Conservation (phyloP, 192 early-diverging fungal species). For the Piromyces sp. region DNA sequence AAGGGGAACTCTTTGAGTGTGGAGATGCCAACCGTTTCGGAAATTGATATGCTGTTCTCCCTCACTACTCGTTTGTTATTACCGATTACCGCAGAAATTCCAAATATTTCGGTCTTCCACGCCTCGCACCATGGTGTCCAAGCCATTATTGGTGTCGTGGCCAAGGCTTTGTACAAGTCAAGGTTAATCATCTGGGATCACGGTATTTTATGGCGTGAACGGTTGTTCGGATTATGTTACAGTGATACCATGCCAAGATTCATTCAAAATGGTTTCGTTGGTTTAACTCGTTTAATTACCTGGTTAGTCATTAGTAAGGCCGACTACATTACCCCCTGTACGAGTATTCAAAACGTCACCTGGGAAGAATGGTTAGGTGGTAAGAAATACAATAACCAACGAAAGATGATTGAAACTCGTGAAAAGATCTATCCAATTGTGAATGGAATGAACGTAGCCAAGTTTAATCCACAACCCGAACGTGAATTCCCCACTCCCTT, state of each 20-base stretch:
- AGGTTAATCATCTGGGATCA: conserved; percentile 22
- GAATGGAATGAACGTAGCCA: conserved; percentile 21
- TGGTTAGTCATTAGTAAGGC: conserved; percentile 8
- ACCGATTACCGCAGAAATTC: conserved; percentile 13
- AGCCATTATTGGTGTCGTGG: conserved; percentile 19
- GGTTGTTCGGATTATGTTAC: conserved; percentile 16
- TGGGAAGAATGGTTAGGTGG: conserved; percentile 21
- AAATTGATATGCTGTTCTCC: conserved; percentile 18
- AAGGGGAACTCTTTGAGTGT: neutral
- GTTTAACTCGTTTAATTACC: conserved; percentile 15
- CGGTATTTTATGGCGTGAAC: conserved; percentile 24
- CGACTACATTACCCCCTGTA: conserved; percentile 19
- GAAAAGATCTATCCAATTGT: conserved; percentile 15
- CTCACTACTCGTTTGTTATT: conserved; percentile 15
- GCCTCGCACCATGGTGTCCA: conserved; percentile 25
- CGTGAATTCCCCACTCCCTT: conserved; percentile 8
- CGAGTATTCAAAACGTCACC: conserved; percentile 18
- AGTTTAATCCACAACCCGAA: conserved; percentile 12
- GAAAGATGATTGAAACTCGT: neutral
- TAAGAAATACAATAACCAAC: conserved; percentile 2
- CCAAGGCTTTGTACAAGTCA: conserved; percentile 13
- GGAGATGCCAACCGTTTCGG: conserved; percentile 19
- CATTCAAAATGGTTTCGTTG: conserved; percentile 16
- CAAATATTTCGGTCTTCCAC: conserved; percentile 15
- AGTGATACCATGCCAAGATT: conserved; percentile 20